Percentiles rank a stretch among this genome's conserved stretches.
Evolutionary conservation across 2,329 filamentous ascomycete genomes (phyloP).

Genomic region (Epichloe aotearoae): DNA sequence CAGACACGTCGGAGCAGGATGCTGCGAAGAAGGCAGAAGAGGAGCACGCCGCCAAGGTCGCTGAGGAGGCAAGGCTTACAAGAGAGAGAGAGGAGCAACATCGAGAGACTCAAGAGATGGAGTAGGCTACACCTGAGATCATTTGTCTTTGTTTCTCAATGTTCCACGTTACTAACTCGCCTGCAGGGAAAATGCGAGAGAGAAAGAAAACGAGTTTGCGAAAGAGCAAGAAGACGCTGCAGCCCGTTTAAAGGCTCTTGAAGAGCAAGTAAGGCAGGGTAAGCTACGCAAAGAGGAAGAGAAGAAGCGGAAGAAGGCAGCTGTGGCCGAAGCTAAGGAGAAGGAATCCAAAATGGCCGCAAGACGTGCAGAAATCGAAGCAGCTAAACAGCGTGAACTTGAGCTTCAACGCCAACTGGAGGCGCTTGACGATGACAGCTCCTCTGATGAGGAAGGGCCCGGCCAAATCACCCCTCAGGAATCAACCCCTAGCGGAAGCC

Average conservation of each 20-base stretch:
- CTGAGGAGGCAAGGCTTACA: slow-evolving; percentile 51
- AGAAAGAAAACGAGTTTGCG: slow-evolving; percentile 68
- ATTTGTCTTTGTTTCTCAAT: background rate
- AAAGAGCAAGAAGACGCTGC: slow-evolving; percentile 70
- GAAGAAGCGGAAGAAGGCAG: slow-evolving; percentile 83
- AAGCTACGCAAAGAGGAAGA: slow-evolving; percentile 96
- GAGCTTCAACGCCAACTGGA: slow-evolving; percentile 83
- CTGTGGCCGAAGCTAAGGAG: slow-evolving; percentile 72
- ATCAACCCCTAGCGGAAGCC: slow-evolving; percentile 38
- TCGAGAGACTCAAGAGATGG: slow-evolving; percentile 58
- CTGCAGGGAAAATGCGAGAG: slow-evolving; percentile 54
- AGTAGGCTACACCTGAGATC: slow-evolving; percentile 51
- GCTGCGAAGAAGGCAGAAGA: slow-evolving; percentile 44
- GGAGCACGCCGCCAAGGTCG: slow-evolving; percentile 40
- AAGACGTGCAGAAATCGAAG: slow-evolving; percentile 83
- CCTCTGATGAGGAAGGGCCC: slow-evolving; percentile 66
- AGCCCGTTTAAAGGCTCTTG: slow-evolving; percentile 73
- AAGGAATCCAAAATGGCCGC: slow-evolving; percentile 75
- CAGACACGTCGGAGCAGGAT: slow-evolving; percentile 44
- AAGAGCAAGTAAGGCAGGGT: slow-evolving; percentile 85
- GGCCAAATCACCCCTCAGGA: slow-evolving; percentile 53
- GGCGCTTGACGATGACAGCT: slow-evolving; percentile 56
- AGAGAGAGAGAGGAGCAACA: slow-evolving; percentile 62
- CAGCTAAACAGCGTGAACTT: slow-evolving; percentile 76
- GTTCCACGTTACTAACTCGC: slow-evolving; percentile 13